Conservation (phyloP, 2,329 filamentous ascomycete genomes). For the Aspergillus sp. region DNA sequence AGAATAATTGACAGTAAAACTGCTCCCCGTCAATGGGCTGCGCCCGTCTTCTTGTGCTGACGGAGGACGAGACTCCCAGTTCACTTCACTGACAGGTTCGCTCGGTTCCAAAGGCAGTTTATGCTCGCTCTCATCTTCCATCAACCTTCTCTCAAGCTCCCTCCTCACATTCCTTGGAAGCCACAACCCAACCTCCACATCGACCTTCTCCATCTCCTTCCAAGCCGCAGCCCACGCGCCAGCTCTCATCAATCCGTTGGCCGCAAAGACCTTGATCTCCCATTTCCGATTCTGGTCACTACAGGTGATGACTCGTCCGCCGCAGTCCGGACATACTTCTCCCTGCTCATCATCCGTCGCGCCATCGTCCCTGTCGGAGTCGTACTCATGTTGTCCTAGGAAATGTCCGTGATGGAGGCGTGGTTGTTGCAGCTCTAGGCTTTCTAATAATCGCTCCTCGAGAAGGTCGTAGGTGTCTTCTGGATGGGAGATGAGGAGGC, state of each 20-base stretch:
- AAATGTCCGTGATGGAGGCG: slow-evolving; percentile 56
- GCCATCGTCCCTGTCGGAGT: slow-evolving; percentile 19
- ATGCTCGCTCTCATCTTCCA: slow-evolving; percentile 34
- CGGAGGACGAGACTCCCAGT: slow-evolving; percentile 2
- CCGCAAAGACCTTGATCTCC: slow-evolving; percentile 80
- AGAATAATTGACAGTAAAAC: neutral
- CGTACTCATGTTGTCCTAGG: slow-evolving; percentile 30
- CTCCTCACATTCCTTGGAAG: slow-evolving; percentile 48
- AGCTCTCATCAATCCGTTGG: slow-evolving; percentile 86
- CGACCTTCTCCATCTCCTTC: slow-evolving; percentile 98
- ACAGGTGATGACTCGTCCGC: slow-evolving; percentile 42
- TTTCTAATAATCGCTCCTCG: slow-evolving; percentile 56
- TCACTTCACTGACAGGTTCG: slow-evolving; percentile 10
- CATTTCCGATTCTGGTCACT: slow-evolving; percentile 46
- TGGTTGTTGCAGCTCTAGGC: slow-evolving; percentile 50
- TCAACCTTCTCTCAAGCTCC: slow-evolving; percentile 40
- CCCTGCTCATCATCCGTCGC: slow-evolving; percentile 32
- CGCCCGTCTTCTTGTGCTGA: neutral
- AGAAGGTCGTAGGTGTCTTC: slow-evolving; percentile 56
- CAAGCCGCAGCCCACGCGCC: slow-evolving; percentile 91
- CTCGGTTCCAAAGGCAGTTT: slow-evolving; percentile 4
- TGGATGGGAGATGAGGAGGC: slow-evolving; percentile 57
- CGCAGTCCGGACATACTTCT: slow-evolving; percentile 46
- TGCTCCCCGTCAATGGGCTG: neutral
- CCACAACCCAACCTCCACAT: slow-evolving; percentile 79